Evolutionary conservation across 225 moss, liverwort and hornwort genomes (phyloP).

Genomic region (Pleurozium schreberi): DNA sequence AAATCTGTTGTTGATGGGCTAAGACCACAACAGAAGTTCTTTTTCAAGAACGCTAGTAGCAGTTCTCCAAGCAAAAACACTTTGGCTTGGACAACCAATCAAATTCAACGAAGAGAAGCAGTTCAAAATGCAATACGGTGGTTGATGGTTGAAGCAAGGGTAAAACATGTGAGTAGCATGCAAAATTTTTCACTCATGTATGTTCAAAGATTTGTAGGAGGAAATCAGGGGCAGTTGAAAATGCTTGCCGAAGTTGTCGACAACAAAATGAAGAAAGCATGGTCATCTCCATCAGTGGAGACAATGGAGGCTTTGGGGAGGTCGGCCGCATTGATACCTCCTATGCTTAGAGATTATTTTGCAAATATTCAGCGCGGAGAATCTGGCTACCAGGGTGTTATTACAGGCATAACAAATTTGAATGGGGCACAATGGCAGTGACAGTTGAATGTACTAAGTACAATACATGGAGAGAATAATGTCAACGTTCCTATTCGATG

Average conservation of each 20-base stretch:
- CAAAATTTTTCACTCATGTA: background rate
- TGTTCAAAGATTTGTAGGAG: background rate
- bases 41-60: background rate
- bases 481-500: background rate
- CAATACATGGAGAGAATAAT: rapidly evolving
- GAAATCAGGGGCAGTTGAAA: background rate
- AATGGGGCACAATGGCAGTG: background rate
- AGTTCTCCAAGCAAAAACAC: background rate
- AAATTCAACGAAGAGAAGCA: background rate
- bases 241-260: background rate
- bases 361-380: too few relatives aligned
- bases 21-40: background rate
- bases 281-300: too few relatives aligned
- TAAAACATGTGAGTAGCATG: background rate
- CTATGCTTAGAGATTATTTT: too few relatives aligned
- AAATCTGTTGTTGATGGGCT: background rate
- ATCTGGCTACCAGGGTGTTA: rapidly evolving
- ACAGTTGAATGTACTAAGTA: background rate
- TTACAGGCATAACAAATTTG: rapidly evolving
- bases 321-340: too few relatives aligned
- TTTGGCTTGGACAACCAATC: background rate
- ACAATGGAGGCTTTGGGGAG: too few relatives aligned
- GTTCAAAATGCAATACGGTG: background rate
- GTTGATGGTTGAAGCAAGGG: background rate
- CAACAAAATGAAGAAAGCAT: background rate